phyloP scores from a whole-genome alignment of 768 basidiomycete genomes.

The Rhodotorula graminis region DNA sequence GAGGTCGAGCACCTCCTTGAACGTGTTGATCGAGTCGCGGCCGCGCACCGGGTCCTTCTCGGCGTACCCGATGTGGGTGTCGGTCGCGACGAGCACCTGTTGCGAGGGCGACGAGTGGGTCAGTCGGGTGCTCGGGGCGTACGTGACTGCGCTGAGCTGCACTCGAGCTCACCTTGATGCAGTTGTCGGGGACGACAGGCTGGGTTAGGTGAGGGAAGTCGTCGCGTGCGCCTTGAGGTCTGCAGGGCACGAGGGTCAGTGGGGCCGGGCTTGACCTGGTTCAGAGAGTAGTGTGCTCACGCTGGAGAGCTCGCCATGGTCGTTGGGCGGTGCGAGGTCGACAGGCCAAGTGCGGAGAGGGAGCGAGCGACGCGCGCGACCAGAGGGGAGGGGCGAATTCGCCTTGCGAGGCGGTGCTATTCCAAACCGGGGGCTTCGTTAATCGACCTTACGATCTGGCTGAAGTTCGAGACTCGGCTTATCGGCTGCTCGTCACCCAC shows the following conservation, averaged over 20 bases:
- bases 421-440: too few species aligned
- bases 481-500: too few species aligned
- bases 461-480: too few species aligned
- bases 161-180: conserved; percentile 25
- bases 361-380: background rate
- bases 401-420: background rate
- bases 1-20: conserved; percentile 84
- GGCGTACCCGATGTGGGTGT: conserved; percentile 66
- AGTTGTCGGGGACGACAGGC: conserved; percentile 8
- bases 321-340: background rate
- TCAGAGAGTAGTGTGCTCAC: background rate
- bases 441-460: too few species aligned
- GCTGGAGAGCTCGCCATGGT: conserved; percentile 12
- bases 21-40: conserved; percentile 91
- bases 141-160: too few species aligned
- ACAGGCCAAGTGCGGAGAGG: background rate
- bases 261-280: fast-evolving
- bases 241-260: background rate
- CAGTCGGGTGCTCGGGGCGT: fast-evolving
- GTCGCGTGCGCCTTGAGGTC: conserved; percentile 7
- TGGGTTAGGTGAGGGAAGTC: conserved; percentile 18
- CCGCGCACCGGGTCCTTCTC: conserved; percentile 92
- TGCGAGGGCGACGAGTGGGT: too few species aligned
- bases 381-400: background rate
- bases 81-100: conserved; percentile 37